Conservation (phyloP, 495 filamentous ascomycete species). For the Podospora bellae-mahoneyi region DNA sequence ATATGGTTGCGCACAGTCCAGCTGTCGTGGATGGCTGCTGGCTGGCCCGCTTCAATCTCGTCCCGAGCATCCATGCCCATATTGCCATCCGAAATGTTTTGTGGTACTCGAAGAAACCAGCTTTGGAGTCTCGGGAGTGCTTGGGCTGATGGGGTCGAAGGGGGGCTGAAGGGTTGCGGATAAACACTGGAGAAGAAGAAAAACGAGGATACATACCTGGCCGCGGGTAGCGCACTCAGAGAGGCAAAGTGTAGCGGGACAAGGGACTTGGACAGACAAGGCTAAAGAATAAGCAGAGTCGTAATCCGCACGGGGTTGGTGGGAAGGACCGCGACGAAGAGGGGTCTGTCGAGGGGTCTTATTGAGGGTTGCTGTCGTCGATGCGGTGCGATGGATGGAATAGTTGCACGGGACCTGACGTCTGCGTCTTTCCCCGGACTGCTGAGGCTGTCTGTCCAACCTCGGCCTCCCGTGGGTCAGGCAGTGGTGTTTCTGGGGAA, state of each 20-base stretch:
- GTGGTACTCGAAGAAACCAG: conserved; percentile 1
- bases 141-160: background rate
- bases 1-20: conserved; percentile 18
- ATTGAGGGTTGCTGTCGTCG: background rate
- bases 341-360: background rate
- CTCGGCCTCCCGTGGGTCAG: conserved; percentile 27
- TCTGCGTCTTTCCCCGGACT: conserved; percentile 13
- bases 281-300: conserved; percentile 6
- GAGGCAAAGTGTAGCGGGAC: background rate
- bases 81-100: conserved; percentile 3
- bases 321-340: background rate
- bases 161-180: background rate
- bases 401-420: conserved; percentile 21
- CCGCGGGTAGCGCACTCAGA: conserved; percentile 2
- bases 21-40: background rate
- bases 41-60: conserved; percentile 1
- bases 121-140: background rate
- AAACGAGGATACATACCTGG: conserved; percentile 3
- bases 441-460: conserved; percentile 26
- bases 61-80: conserved; percentile 11
- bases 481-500: conserved; percentile 28
- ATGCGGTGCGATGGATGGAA: conserved; percentile 2
- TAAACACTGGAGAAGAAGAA: background rate
- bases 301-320: conserved; percentile 4
- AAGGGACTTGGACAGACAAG: background rate